phyloP scores from a whole-genome alignment of 2,329 filamentous ascomycete genomes.

The Paraphaeosphaeria sporulosa region DNA sequence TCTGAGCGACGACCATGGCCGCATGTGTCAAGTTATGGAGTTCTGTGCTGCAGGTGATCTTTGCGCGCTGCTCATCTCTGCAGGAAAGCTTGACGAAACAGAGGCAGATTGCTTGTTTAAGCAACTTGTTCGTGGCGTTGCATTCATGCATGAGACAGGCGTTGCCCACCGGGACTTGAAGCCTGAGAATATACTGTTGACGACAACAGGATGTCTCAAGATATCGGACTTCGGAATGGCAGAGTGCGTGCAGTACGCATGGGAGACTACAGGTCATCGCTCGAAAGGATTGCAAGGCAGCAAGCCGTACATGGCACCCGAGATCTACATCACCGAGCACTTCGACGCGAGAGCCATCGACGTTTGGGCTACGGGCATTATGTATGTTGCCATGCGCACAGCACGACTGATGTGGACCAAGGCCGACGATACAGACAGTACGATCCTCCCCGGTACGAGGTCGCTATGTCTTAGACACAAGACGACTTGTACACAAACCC shows the following conservation, averaged over 20 bases:
- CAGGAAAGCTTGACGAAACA: conserved; percentile 86
- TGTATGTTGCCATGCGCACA: conserved; percentile 99
- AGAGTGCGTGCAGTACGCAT: conserved; percentile 99
- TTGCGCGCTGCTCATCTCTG: conserved; percentile 89
- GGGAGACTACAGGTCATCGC: conserved; percentile 98
- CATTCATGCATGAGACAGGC: conserved; percentile 99
- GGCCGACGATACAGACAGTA: conserved; percentile 94
- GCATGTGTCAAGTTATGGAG: conserved; percentile 99
- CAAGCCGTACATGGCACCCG: conserved; percentile 94
- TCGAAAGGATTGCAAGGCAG: conserved; percentile 95
- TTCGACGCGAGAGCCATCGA: conserved; percentile 98
- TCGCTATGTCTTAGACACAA: too few species aligned
- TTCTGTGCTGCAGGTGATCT: conserved; percentile 96
- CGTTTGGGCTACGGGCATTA: conserved; percentile 97
- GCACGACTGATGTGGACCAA: conserved; percentile 95
- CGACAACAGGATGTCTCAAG: conserved; percentile 89
- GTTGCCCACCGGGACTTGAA: conserved; percentile 97
- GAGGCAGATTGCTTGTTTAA: conserved; percentile 99
- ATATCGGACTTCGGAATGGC: conserved; percentile 99
- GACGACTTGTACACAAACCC: too few species aligned
- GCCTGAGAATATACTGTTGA: conserved; percentile 93
- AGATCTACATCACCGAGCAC: conserved; percentile 93
- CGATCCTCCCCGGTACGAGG: too few species aligned
- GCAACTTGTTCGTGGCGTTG: conserved; percentile 97
- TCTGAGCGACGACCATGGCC: conserved; percentile 93